These are phyloP conservation scores for Fragaria nilgerrensis DNA, from an alignment of 306 rosid species.

Conservation along the genomic window DNA sequence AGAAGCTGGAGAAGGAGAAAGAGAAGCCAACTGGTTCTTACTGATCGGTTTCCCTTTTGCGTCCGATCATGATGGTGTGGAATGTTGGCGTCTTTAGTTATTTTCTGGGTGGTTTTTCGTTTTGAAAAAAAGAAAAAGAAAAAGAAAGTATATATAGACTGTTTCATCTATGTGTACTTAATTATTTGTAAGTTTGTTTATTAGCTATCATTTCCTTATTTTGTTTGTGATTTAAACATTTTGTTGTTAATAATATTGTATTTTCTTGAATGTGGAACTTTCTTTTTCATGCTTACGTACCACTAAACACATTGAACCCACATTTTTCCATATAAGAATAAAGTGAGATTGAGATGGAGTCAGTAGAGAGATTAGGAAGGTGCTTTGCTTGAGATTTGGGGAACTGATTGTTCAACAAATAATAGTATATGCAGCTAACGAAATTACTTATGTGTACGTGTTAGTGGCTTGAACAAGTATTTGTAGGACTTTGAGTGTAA, in stretches of 20 bases:
- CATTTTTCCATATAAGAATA: background rate
- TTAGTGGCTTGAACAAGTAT: background rate
- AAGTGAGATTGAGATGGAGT: background rate
- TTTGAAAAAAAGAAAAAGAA: background rate
- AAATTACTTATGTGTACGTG: background rate
- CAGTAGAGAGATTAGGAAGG: background rate
- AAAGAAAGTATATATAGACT: background rate
- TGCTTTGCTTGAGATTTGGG: background rate
- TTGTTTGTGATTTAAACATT: constrained; percentile 5
- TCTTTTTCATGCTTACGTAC: background rate
- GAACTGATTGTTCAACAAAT: background rate
- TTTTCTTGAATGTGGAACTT: background rate
- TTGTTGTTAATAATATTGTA: constrained; percentile 2
- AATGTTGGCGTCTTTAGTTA: background rate
- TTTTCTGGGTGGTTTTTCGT: background rate
- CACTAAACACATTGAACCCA: background rate
- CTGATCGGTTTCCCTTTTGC: background rate
- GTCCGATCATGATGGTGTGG: constrained; percentile 21
- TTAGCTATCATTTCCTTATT: background rate
- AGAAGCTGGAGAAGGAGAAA: background rate
- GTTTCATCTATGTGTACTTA: background rate
- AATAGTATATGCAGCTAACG: background rate
- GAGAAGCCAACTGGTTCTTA: constrained; percentile 12
- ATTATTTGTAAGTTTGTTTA: constrained; percentile 9
- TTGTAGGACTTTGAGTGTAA: background rate